These are phyloP conservation scores for Chrysopogon serrulatus DNA, from an alignment of 176 grass and related monocot species.

Conservation along the genomic window DNA sequence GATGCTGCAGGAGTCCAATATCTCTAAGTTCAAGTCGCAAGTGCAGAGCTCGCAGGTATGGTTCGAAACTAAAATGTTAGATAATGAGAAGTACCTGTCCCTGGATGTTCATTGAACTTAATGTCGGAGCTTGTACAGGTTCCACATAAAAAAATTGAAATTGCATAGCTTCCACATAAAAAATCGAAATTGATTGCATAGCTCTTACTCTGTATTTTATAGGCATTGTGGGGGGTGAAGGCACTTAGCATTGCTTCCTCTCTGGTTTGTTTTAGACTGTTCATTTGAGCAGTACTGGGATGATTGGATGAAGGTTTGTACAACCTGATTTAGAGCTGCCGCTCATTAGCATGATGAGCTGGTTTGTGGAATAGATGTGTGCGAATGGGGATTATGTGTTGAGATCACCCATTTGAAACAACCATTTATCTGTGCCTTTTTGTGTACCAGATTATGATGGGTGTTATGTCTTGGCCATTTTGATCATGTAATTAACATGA, in stretches of 20 bases:
- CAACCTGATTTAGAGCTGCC: not conserved
- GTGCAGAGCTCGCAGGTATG: slow-evolving; percentile 80
- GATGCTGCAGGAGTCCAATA: slow-evolving; percentile 84
- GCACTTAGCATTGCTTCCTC: not conserved
- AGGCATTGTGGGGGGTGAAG: too few relatives aligned
- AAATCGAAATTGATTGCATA: not conserved
- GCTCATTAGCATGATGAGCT: not conserved
- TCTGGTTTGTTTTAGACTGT: not conserved
- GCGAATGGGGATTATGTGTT: not conserved
- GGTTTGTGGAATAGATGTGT: not conserved
- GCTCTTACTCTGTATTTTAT: not conserved
- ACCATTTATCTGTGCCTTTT: not conserved
- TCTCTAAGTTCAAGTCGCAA: slow-evolving; percentile 92
- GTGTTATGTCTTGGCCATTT: not conserved
- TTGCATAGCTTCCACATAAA: too few relatives aligned
- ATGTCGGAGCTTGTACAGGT: not conserved
- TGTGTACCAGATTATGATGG: not conserved
- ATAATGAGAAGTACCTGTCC: not conserved
- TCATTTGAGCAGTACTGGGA: not conserved
- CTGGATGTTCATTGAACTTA: not conserved
- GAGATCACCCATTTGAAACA: too few relatives aligned
- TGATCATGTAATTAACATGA: not conserved
- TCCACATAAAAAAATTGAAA: not conserved
- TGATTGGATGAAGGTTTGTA: not conserved
- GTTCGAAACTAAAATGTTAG: not conserved